Percentiles rank a stretch among this genome's conserved stretches.
Conservation (phyloP, 2,329 filamentous ascomycete genomes). For the Seiridium cupressi region DNA sequence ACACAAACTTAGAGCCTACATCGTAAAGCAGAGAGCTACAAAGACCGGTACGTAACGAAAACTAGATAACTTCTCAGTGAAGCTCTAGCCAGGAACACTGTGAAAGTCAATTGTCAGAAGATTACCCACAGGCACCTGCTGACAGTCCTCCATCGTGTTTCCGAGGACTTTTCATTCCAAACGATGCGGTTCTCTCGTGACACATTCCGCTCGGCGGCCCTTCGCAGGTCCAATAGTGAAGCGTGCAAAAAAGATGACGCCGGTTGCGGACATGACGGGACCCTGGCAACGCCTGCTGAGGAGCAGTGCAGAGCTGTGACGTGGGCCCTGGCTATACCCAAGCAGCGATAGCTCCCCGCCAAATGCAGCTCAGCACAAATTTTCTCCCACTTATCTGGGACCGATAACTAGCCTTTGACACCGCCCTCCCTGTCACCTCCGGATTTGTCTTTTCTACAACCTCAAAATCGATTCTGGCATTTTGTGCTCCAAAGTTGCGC, state of each 20-base stretch:
- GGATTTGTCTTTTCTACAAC: slow-evolving; percentile 12
- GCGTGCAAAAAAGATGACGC: not conserved
- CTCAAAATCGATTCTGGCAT: slow-evolving; percentile 18
- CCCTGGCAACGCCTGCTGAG: not conserved
- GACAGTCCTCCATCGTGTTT: too few species aligned
- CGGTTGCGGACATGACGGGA: not conserved
- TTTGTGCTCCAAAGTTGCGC: slow-evolving; percentile 50
- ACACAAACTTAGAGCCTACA: too few species aligned
- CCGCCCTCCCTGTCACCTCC: slow-evolving; percentile 1
- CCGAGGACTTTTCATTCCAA: too few species aligned
- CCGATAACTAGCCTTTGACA: not conserved
- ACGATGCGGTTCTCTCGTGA: too few species aligned
- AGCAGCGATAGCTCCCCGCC: not conserved
- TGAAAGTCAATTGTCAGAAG: too few species aligned
- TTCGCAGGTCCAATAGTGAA: not conserved
- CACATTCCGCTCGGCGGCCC: not conserved
- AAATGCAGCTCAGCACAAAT: slow-evolving; percentile 5
- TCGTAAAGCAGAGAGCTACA: not conserved
- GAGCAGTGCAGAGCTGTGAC: not conserved
- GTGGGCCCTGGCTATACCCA: not conserved
- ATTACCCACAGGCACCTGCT: too few species aligned
- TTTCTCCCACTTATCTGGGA: slow-evolving; percentile 5
- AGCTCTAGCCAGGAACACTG: not conserved
- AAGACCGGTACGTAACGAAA: not conserved
- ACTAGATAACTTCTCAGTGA: not conserved